Conservation (phyloP, 2,329 filamentous ascomycete genomes). For the Neophaeococcomyces aloes region DNA sequence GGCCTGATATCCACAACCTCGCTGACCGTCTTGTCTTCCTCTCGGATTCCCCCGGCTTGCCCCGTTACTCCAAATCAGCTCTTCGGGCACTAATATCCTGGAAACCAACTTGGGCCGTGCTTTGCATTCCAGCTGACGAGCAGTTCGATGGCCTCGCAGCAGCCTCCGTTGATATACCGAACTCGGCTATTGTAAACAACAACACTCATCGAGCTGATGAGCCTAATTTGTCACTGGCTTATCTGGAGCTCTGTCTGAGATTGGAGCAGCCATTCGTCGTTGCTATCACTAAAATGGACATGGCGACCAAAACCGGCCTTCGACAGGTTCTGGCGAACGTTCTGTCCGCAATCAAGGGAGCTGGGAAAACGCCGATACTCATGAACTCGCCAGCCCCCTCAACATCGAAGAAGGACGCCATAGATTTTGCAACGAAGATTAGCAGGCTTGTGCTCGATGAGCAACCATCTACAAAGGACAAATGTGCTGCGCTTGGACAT, state of each 20-base stretch:
- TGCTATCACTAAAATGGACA: slow-evolving; percentile 81
- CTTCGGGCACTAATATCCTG: slow-evolving; percentile 85
- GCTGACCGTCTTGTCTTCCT: slow-evolving; percentile 74
- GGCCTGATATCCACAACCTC: slow-evolving; percentile 84
- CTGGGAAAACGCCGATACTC: slow-evolving; percentile 63
- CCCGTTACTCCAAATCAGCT: slow-evolving; percentile 79
- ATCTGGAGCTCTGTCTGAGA: slow-evolving; percentile 76
- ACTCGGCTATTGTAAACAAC: slow-evolving; percentile 43
- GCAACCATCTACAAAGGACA: slow-evolving; percentile 46
- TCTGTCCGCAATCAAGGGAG: slow-evolving; percentile 65
- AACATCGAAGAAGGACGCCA: background rate
- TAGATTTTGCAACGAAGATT: slow-evolving; percentile 14
- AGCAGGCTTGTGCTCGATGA: slow-evolving; percentile 32
- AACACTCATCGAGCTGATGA: slow-evolving; percentile 27
- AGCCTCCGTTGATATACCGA: slow-evolving; percentile 34
- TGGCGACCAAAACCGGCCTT: slow-evolving; percentile 64
- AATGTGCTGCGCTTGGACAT: slow-evolving; percentile 36
- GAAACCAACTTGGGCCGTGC: slow-evolving; percentile 85
- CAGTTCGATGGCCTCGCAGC: slow-evolving; percentile 35
- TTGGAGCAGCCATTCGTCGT: slow-evolving; percentile 67
- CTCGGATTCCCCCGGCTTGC: slow-evolving; percentile 84
- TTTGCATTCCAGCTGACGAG: slow-evolving; percentile 78
- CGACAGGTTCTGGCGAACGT: slow-evolving; percentile 61
- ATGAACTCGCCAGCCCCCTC: slow-evolving; percentile 32
- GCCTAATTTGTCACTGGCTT: slow-evolving; percentile 63